A percentile compares a stretch with the other conserved stretches of the same genome.
phyloP scores from a whole-genome alignment of 2,329 filamentous ascomycete genomes.

The Aspergillus amoenus region DNA sequence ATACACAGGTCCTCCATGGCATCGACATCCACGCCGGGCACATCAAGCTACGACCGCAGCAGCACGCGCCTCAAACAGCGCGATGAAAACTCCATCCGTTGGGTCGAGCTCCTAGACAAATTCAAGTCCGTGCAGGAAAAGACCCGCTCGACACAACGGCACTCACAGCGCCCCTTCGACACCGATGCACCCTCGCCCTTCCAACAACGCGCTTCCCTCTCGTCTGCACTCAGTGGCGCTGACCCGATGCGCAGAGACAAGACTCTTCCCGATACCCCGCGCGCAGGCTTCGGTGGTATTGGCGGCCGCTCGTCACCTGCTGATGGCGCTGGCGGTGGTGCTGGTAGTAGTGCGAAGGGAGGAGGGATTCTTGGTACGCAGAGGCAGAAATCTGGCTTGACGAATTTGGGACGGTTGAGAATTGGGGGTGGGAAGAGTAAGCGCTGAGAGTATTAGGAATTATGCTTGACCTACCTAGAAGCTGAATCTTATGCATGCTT shows the following conservation, averaged over 20 bases:
- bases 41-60: conserved; percentile 64
- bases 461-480: too few relatives aligned
- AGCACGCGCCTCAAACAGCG: conserved; percentile 71
- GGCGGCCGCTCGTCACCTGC: conserved; percentile 36
- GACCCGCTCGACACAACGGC: conserved; percentile 56
- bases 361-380: conserved; percentile 38
- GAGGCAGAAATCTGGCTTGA: conserved; percentile 64
- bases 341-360: conserved; percentile 13
- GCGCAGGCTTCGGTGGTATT: conserved; percentile 21
- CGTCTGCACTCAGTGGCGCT: conserved; percentile 32
- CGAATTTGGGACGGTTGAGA: conserved; percentile 70
- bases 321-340: conserved; percentile 11
- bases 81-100: conserved; percentile 82
- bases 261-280: conserved; percentile 33
- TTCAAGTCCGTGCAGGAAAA: conserved; percentile 89
- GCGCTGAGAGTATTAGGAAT: conserved; percentile 24
- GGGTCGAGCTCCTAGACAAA: conserved; percentile 91
- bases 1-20: conserved; percentile 11
- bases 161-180: conserved; percentile 35
- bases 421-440: conserved; percentile 62
- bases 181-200: conserved; percentile 46
- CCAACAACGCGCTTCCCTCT: conserved; percentile 37
- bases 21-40: conserved; percentile 46
- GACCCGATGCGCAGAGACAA: conserved; percentile 33
- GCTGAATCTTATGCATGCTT: background rate